Evolutionary conservation across 2,329 filamentous ascomycete species (phyloP).

Genomic region (Pseudopithomyces maydicus): DNA sequence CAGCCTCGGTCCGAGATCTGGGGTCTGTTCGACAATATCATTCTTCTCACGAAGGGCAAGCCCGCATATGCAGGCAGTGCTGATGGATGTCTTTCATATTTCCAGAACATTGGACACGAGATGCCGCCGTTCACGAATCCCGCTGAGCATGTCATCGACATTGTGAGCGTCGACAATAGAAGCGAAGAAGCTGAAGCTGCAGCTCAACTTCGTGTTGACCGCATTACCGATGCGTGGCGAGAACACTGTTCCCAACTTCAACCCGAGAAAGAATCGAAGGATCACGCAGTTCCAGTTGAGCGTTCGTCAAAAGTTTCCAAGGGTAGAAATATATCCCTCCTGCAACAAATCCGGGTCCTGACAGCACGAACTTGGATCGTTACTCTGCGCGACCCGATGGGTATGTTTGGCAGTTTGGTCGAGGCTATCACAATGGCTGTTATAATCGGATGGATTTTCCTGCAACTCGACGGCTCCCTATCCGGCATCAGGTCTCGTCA

Average conservation of each 20-base stretch:
- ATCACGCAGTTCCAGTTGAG: constrained; percentile 3
- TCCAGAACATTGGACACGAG: constrained; percentile 63
- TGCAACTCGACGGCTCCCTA: constrained; percentile 66
- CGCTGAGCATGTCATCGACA: constrained; percentile 75
- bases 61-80: constrained; percentile 70
- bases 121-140: constrained; percentile 77
- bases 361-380: constrained; percentile 72
- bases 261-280: constrained; percentile 19
- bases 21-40: constrained; percentile 74
- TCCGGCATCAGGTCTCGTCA: constrained; percentile 75
- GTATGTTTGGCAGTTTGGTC: constrained; percentile 71
- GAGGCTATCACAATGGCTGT: constrained; percentile 74
- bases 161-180: constrained; percentile 75
- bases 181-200: constrained; percentile 67
- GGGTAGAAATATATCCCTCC: constrained; percentile 60
- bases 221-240: constrained; percentile 66
- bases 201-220: constrained; percentile 64
- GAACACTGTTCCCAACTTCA: constrained; percentile 20
- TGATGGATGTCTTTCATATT: constrained; percentile 66
- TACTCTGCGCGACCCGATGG: constrained; percentile 77
- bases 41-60: constrained; percentile 70
- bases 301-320: constrained; percentile 15
- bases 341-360: constrained; percentile 68
- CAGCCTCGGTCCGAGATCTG: constrained; percentile 81
- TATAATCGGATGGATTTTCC: constrained; percentile 75